Evolutionary conservation across 2,329 filamentous ascomycete genomes (phyloP), one percentile per base, ranked within the genome.

Genomic region (Sclerotinia nivalis): DNA sequence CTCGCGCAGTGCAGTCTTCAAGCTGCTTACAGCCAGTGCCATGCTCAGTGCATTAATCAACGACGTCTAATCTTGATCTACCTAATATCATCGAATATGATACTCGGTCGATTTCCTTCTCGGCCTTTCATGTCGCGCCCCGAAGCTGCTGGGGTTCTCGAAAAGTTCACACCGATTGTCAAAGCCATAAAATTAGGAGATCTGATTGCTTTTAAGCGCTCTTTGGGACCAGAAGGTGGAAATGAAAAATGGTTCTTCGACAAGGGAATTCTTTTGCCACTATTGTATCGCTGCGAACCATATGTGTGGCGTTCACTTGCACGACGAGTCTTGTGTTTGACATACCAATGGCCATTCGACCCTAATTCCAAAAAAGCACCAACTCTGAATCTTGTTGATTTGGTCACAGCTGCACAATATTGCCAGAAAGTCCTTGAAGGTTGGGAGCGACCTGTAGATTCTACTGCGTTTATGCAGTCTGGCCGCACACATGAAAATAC

Each of bases 231-330:
- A 4, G 78, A 83, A 31, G 82, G 80, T 18, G 78, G 82, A 22
- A 84, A 90, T 74, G 87, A 89, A 68, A 80, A 85, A 60, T 97
- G 92, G 90, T 90, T 97, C 70, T 87, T 93, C 40, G 85, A 87
- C 52, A 91, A 89, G 77, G 90, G 92, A 1, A 85, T 97, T 37
- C 86, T 96, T 31, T 84, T 97, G 8, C 88, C 91, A 20, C 83
- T 97, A 15, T 86, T 88, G 4, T 92, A 92, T 76, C 88, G 93
- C 66, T 90, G 94, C 70, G 91, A 96, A 69, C 88, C 93, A 1
- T 83, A 96, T 2, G 87, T 97, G 18, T 97, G 93, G 93, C 89
- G 95, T 20, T 91, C 91, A 1, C 85, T 98, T 9, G 87, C 91
- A 25, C 88, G 93, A 43, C 90, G 89, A 73, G 88, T 90, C 0